Evolutionary conservation across 768 basidiomycete genomes (phyloP).

Genomic region (Auricularia heimuer): DNA sequence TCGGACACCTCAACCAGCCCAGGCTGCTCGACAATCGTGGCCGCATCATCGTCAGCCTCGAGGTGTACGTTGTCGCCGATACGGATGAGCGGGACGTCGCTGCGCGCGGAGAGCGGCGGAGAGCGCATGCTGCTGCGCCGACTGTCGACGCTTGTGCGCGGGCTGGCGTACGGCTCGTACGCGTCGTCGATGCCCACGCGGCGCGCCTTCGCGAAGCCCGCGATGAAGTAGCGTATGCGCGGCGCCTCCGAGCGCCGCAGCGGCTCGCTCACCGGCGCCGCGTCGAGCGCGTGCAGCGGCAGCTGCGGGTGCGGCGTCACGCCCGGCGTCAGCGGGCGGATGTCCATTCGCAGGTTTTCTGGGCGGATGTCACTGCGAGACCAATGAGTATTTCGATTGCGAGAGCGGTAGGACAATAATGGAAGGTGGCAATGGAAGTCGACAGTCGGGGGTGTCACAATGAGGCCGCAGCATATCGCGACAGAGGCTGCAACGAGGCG

Average conservation of each 20-base stretch:
- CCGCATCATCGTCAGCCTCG: background rate
- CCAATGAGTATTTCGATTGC: background rate
- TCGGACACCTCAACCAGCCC: background rate
- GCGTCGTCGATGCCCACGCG: background rate
- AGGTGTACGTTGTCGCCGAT: too few relatives aligned
- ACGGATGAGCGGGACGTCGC: too few relatives aligned
- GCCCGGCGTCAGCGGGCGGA: background rate
- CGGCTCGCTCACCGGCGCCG: background rate
- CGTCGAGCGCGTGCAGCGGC: background rate
- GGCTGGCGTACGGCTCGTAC: too few relatives aligned
- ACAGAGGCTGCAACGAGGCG: too few relatives aligned
- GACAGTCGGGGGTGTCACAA: background rate
- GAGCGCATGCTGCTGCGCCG: too few relatives aligned
- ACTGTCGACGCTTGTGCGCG: too few relatives aligned
- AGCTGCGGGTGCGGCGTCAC: constrained; percentile 1
- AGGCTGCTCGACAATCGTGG: background rate
- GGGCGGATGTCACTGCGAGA: background rate
- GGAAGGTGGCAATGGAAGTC: background rate
- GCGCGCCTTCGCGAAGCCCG: background rate
- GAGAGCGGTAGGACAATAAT: background rate
- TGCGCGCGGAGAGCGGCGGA: too few relatives aligned
- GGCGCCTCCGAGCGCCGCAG: background rate
- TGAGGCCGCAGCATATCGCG: too few relatives aligned
- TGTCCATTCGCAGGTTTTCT: background rate
- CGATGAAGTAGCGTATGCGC: background rate